Base-by-base conservation (phyloP, 2,329 filamentous ascomycete species). In the Aspergillus novoparasiticus region DNA sequence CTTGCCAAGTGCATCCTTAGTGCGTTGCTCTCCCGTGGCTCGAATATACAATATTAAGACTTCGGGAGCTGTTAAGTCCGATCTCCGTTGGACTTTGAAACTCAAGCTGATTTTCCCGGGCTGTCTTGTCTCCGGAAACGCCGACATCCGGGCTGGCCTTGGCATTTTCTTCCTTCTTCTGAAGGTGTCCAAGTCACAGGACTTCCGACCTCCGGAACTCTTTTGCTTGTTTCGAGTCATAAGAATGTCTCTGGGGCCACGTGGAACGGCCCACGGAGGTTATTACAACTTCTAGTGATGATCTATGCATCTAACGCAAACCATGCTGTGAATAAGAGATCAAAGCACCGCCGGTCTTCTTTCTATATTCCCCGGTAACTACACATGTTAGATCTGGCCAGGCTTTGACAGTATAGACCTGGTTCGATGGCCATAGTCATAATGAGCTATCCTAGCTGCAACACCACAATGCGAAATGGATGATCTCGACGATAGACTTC, bases 61-160 rank as follows among this genome's bases (percentile, higher is more conserved):
- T 16, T 32, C 69, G 69, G 70, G 64, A 56, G 6, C 51, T 57
- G 32, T 39, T 58, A 67, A 66, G 45, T 62, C 71, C 71, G 71
- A 66, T 65, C 63, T 50, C 57, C 48, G 48, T 11, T 51, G 28
- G 48, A n/a, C 28, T 51, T 34, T 14, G 14, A 10, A 51, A 14
- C 9, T 21, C 21, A 16, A 58, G 43, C 39, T 50, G 58, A 63
- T 64, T 58, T 28, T 32, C 14, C n/a, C 45, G 57, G 57, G 45
- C 30, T 36, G 45, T 51, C 21, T 41, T 51, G 28, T n/a, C 28
- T 58, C 57, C 57, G 57, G 43, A 51, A 19, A 51, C 45, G 32
- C 57, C 45, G 45, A 36, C 19, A 21, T 30, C 48, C 48, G 28
- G 19, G 6, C 3, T 10, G 26, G 6, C 16, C 46, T 58, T 58